Evolutionary conservation across 2,329 filamentous ascomycete species (phyloP), one percentile per base, ranked within the genome.

Genomic region (Amauroascus verrucosus): DNA sequence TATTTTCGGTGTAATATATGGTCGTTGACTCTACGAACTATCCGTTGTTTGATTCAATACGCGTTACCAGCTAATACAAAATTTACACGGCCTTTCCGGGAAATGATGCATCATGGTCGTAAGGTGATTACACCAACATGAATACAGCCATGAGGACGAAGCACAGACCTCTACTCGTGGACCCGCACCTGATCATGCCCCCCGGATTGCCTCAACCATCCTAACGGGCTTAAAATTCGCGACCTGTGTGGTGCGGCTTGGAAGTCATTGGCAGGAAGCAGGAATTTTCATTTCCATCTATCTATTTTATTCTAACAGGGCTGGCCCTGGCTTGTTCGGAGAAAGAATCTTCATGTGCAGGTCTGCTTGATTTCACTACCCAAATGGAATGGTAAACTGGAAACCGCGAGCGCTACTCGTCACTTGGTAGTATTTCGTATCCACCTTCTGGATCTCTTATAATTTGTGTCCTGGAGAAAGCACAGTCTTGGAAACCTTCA

Each of bases 111-210:
- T n/a, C n/a, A n/a, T n/a, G n/a, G n/a, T n/a, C n/a, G n/a, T n/a
- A n/a, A n/a, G n/a, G n/a, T n/a, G n/a, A n/a, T n/a, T n/a, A n/a
- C n/a, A n/a, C n/a, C n/a, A n/a, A n/a, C n/a, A n/a, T n/a, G n/a
- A n/a, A n/a, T n/a, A n/a, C 6, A 24, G 18, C 38, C 38, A 16
- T 38, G 38, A 22, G 5, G 5, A 22, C 30, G n/a, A 26, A 30
- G 48, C 35, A 30, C 48, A 50, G 33, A 38, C 32, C 47, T n/a
- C n/a, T 22, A 30, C 32, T 13, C 3, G 28, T 16, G 35, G 33
- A 49, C 48, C 48, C 48, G 48, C 48, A 50, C 35, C 37, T 20
- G 48, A 43, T 32, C 35, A 50, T 43, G n/a, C n/a, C n/a, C 48
- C 48, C 45, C 48, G n/a, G 48, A 50, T 30, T 50, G n/a, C n/a